Evolutionary conservation across 345 rosid genomes (phyloP).

Genomic region (Eucalyptus pumila): DNA sequence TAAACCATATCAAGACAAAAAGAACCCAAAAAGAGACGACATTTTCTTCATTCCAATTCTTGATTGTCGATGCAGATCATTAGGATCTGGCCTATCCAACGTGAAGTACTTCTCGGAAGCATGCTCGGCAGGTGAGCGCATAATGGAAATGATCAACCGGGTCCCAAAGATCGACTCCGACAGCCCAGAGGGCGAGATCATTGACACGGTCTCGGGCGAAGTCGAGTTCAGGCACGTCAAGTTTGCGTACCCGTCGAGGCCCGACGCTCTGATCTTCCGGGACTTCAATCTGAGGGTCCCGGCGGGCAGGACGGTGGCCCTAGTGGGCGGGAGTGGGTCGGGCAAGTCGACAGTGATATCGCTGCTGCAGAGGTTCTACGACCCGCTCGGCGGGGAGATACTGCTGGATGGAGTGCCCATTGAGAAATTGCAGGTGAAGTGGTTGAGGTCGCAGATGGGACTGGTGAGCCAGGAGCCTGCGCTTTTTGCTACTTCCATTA

Average conservation of each 20-base stretch:
- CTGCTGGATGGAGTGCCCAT: slow-evolving; percentile 54
- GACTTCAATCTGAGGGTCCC: slow-evolving; percentile 58
- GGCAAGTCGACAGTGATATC: slow-evolving; percentile 83
- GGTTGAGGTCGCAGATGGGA: slow-evolving; percentile 87
- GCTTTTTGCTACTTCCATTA: slow-evolving; percentile 62
- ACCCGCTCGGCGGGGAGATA: slow-evolving; percentile 63
- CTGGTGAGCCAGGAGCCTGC: slow-evolving; percentile 78
- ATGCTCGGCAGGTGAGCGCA: slow-evolving; percentile 50
- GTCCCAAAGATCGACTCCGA: slow-evolving; percentile 69
- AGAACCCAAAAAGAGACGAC: neutral
- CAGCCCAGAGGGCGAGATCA: slow-evolving; percentile 34
- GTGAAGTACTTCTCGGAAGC: slow-evolving; percentile 71
- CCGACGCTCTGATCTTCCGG: slow-evolving; percentile 37
- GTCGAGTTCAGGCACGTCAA: slow-evolving; percentile 53
- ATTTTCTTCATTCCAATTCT: neutral
- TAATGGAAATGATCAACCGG: slow-evolving; percentile 59
- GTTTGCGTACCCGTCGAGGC: slow-evolving; percentile 83
- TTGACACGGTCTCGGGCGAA: slow-evolving; percentile 37
- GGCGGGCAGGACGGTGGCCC: slow-evolving; percentile 63
- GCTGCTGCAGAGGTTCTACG: slow-evolving; percentile 75
- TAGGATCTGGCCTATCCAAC: slow-evolving; percentile 62
- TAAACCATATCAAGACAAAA: neutral
- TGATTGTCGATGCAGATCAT: slow-evolving; percentile 17
- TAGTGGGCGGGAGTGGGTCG: slow-evolving; percentile 88
- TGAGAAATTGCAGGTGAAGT: slow-evolving; percentile 62